Evolutionary conservation across 495 filamentous ascomycete species (phyloP).

Genomic region (Aspergillus ostianus): DNA sequence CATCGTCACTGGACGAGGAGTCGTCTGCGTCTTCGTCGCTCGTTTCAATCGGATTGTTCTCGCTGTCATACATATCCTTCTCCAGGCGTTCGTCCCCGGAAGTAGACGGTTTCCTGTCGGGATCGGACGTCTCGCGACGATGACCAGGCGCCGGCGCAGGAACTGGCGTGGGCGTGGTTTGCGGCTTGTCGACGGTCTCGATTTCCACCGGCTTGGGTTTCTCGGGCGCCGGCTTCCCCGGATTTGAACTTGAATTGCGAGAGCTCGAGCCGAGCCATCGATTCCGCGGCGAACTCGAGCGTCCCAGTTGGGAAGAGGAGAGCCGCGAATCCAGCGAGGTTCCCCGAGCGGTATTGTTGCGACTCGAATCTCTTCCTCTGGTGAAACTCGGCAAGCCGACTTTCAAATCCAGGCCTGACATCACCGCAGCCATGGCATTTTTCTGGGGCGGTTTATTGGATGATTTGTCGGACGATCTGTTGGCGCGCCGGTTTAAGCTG

Average conservation of each 20-base stretch:
- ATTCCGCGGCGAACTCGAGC: constrained; percentile 59
- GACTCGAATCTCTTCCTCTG: constrained; percentile 40
- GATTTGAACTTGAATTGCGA: constrained; percentile 32
- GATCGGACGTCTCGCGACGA: constrained; percentile 37
- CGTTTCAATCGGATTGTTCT: constrained; percentile 45
- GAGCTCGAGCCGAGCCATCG: constrained; percentile 37
- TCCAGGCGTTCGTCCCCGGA: constrained; percentile 59
- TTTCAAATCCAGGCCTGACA: constrained; percentile 39
- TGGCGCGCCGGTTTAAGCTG: constrained; percentile 14
- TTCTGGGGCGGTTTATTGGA: constrained; percentile 17
- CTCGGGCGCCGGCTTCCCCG: constrained; percentile 39
- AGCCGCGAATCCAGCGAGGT: constrained; percentile 62
- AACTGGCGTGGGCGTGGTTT: background rate
- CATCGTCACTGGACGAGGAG: constrained; percentile 50
- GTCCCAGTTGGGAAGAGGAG: constrained; percentile 52
- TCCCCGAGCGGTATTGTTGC: constrained; percentile 48
- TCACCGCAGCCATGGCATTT: constrained; percentile 38
- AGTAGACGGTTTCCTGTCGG: constrained; percentile 11
- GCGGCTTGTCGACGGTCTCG: constrained; percentile 54
- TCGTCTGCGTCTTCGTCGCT: constrained; percentile 50
- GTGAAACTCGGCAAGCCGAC: constrained; percentile 37
- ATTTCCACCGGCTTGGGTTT: constrained; percentile 55
- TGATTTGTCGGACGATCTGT: constrained; percentile 20
- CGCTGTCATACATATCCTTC: constrained; percentile 72
- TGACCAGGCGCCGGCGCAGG: constrained; percentile 1